phyloP scores from a whole-genome alignment of 208 protist species.

The Naegleria fowleri region DNA sequence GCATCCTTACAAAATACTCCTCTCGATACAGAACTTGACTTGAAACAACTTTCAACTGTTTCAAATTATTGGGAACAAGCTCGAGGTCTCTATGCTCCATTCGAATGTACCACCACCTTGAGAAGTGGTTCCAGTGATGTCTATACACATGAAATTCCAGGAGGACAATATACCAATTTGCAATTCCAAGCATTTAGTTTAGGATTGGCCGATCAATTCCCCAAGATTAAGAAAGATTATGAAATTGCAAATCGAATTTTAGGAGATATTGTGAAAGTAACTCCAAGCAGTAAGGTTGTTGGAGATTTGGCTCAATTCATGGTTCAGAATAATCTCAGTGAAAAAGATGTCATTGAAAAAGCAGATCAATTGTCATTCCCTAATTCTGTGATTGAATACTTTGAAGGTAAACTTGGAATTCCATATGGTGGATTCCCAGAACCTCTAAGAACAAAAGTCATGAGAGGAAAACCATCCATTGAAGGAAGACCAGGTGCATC shows the following conservation, averaged over 20 bases:
- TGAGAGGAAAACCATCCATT: background rate
- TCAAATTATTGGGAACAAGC: constrained; percentile 47
- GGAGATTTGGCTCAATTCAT: constrained; percentile 76
- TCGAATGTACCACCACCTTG: constrained; percentile 48
- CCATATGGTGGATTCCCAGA: constrained; percentile 62
- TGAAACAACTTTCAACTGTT: constrained; percentile 34
- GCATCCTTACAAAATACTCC: constrained; percentile 42
- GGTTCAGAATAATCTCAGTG: constrained; percentile 53
- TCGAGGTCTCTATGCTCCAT: constrained; percentile 53
- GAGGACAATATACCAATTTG: constrained; percentile 56
- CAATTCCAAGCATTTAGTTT: constrained; percentile 62
- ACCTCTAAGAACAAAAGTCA: constrained; percentile 45
- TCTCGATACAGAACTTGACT: constrained; percentile 42
- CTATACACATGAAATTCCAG: constrained; percentile 61
- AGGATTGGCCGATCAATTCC: constrained; percentile 46
- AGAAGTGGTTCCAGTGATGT: constrained; percentile 35
- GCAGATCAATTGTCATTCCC: constrained; percentile 55
- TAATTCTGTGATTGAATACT: constrained; percentile 61
- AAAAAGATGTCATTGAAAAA: constrained; percentile 40
- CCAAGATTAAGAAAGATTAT: constrained; percentile 51
- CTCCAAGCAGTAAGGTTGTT: constrained; percentile 67
- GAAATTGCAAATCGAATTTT: constrained; percentile 42
- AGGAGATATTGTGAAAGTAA: constrained; percentile 63
- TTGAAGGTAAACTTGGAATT: constrained; percentile 56
- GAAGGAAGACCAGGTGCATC: constrained; percentile 40